Evolutionary conservation across 1,139 yeast species (phyloP).

Genomic region (Taiozyma sp.): DNA sequence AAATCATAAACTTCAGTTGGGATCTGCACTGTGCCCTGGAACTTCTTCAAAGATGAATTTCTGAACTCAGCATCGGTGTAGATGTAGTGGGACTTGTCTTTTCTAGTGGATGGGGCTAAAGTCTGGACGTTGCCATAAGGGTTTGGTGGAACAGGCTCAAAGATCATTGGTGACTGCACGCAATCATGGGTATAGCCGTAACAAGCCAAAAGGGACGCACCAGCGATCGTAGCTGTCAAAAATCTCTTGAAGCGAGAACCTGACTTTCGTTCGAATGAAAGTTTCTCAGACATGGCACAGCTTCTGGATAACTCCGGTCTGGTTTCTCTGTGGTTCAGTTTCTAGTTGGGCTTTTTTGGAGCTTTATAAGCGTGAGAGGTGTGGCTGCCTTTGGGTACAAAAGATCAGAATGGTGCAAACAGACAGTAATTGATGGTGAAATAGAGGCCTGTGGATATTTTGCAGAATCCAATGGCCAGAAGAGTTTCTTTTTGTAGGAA

Average conservation of each 20-base stretch:
- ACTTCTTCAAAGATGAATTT: constrained; percentile 36
- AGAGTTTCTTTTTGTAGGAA: background rate
- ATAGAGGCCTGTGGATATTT: constrained; percentile 14
- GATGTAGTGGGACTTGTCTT: background rate
- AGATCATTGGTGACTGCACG: background rate
- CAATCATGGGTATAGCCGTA: background rate
- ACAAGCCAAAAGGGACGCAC: background rate
- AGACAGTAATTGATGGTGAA: background rate
- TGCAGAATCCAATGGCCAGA: background rate
- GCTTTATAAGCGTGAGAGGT: background rate
- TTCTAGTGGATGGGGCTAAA: background rate
- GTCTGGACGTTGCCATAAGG: background rate
- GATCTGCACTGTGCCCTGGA: constrained; percentile 51
- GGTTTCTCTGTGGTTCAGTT: background rate
- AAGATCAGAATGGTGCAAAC: background rate
- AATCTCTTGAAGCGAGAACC: background rate
- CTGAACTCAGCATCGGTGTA: constrained; percentile 35
- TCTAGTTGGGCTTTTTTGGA: background rate
- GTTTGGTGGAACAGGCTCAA: background rate
- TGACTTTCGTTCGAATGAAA: background rate
- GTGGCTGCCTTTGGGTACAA: background rate
- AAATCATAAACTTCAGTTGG: constrained; percentile 63
- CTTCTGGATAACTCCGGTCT: no score
- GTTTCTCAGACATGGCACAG: background rate
- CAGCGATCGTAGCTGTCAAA: background rate